Evolutionary conservation across 768 basidiomycete genomes (phyloP), one percentile per base, ranked within the genome.

Genomic region (Psilocybe sp.): DNA sequence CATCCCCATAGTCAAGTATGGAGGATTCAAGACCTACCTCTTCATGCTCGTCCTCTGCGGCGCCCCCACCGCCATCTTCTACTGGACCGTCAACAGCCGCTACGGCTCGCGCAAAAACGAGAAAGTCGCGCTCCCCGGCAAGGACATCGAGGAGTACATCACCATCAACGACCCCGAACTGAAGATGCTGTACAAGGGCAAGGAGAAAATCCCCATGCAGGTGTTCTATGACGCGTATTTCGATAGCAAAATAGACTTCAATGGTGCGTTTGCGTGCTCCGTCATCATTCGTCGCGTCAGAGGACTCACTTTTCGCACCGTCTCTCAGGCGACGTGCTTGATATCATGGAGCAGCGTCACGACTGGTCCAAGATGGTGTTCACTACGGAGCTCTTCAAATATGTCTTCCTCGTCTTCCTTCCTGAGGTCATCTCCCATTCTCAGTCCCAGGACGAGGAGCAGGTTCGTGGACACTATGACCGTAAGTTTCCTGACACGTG

Each of bases 211-310:
- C 50, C 94, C 94, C 45, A 95, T 97, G 87, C 96, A 99, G 71
- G 72, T 89, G 57, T 96, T 97, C 78, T 87, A 98, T 64, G 97
- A 99, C 75, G 91, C 92, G 55, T 98, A 88, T 73, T 98, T 99
- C 66, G 93, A 95, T 44, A 87, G 87, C 43, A 98, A 98, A 72
- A 82, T 95, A 53, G 95, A 98, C 49, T 89, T 99, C 67, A 99
- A 98, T 44, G 94, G 96, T 89, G 39, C 36, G 78, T 67, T 10
- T 47, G 42, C 14, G 52, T 39, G 47, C 18, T 47, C 28, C 55
- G 14, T 46, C 18, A 43, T 39, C 35, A 3, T 23, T 20, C 2
- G 40, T 53, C 33, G 15, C 56, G 50, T 51, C 58, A 37, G 51
- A 19, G 39, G 45, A 32, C 46, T 40, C 39, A 41, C 55, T 37